A percentile compares a stretch with the other conserved stretches of the same genome.
These are phyloP conservation scores for Silybum marianum DNA, from an alignment of 129 eudicot species.

Conservation along the genomic window DNA sequence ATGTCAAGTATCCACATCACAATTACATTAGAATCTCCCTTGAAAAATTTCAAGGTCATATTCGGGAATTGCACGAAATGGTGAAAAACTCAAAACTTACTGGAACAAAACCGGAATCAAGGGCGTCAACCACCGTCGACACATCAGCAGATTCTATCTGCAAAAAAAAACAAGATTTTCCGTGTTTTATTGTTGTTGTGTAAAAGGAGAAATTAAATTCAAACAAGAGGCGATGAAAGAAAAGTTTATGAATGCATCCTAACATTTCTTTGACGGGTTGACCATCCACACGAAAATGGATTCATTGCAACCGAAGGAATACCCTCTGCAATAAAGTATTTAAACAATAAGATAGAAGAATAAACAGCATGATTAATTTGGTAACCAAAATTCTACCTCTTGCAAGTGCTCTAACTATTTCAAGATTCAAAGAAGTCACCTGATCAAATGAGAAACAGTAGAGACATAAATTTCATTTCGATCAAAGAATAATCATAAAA, in stretches of 20 bases:
- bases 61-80: neutral
- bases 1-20: slow-evolving; percentile 9
- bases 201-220: slow-evolving; percentile 5
- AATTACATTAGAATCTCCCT: neutral
- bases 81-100: slow-evolving; percentile 47
- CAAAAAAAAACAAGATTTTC: slow-evolving; percentile 9
- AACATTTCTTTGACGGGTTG: slow-evolving; percentile 83
- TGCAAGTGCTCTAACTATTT: slow-evolving; percentile 97
- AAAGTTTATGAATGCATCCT: slow-evolving; percentile 31
- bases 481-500: neutral
- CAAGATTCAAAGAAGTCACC: slow-evolving; percentile 94
- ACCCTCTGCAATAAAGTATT: slow-evolving; percentile 63
- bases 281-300: slow-evolving; percentile 99
- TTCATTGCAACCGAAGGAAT: slow-evolving; percentile 93
- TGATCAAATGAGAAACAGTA: slow-evolving; percentile 33
- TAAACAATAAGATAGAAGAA: neutral
- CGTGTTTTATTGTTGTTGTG: neutral
- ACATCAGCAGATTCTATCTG: slow-evolving; percentile 81
- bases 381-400: slow-evolving; percentile 57
- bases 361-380: neutral
- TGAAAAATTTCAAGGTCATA: neutral
- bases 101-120: slow-evolving; percentile 84
- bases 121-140: slow-evolving; percentile 61
- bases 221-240: neutral
- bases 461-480: neutral